Conservation (phyloP, 1,284 basidiomycete genomes). For the Butyriboletus appendiculatus region DNA sequence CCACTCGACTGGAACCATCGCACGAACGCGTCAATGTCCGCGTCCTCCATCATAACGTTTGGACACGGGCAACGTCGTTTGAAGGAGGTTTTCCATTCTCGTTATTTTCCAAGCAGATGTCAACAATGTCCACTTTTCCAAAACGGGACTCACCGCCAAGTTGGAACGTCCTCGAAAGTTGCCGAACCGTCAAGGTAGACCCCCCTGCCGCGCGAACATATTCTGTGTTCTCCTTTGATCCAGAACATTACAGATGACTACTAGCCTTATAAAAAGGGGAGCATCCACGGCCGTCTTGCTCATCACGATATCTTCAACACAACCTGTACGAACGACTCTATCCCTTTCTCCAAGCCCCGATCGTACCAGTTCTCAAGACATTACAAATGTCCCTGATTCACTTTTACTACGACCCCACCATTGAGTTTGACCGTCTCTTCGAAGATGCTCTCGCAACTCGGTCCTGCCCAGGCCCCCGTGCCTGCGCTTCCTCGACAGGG, state of each 20-base stretch:
- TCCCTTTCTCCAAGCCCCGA: neutral
- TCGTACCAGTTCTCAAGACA: neutral
- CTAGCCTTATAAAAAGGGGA: neutral
- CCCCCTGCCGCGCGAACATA: neutral
- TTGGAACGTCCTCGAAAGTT: slow-evolving; percentile 13
- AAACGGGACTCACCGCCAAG: slow-evolving; percentile 1
- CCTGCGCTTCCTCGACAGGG: neutral
- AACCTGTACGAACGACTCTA: neutral
- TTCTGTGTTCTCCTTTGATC: neutral
- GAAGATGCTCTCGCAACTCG: neutral
- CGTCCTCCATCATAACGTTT: slow-evolving; percentile 3
- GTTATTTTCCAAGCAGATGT: slow-evolving; percentile 7
- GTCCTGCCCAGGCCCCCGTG: neutral
- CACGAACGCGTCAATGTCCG: slow-evolving; percentile 34
- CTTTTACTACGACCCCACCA: slow-evolving; percentile 10
- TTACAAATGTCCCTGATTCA: slow-evolving; percentile 10
- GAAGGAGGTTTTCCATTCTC: neutral
- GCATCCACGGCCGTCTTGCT: neutral
- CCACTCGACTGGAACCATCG: slow-evolving; percentile 45
- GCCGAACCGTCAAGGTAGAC: slow-evolving; percentile 1
- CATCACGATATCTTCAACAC: neutral
- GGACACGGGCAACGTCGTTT: neutral
- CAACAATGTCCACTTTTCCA: slow-evolving; percentile 2
- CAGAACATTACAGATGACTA: slow-evolving; percentile 2
- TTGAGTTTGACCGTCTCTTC: slow-evolving; percentile 13